Percentiles rank a stretch among this genome's conserved stretches.
Evolutionary conservation across 2,329 filamentous ascomycete genomes (phyloP).

Genomic region (Ophiognomonia clavigignenti-juglandacearum): DNA sequence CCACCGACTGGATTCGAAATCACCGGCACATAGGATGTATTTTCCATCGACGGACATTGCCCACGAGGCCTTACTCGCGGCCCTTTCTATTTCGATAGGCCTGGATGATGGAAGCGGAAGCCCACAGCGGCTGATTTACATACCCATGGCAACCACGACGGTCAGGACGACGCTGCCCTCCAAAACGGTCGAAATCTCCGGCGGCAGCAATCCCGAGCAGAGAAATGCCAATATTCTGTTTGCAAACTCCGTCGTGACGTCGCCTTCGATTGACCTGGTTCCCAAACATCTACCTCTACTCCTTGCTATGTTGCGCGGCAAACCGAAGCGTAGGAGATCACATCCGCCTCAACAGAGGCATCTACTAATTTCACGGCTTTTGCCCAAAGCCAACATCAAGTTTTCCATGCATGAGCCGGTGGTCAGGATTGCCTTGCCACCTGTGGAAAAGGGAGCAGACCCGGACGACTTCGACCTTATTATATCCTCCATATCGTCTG

Average conservation of each 20-base stretch:
- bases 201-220: slow-evolving; percentile 69
- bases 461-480: slow-evolving; percentile 89
- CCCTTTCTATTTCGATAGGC: slow-evolving; percentile 86
- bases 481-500: slow-evolving; percentile 89
- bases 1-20: slow-evolving; percentile 84
- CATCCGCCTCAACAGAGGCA: slow-evolving; percentile 44
- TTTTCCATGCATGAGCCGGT: slow-evolving; percentile 97
- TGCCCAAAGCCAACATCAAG: slow-evolving; percentile 93
- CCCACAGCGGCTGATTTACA: slow-evolving; percentile 81
- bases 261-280: slow-evolving; percentile 87
- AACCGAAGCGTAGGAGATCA: slow-evolving; percentile 36
- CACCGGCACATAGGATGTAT: slow-evolving; percentile 96
- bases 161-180: slow-evolving; percentile 91
- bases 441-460: slow-evolving; percentile 60
- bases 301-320: slow-evolving; percentile 66
- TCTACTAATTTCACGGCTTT: slow-evolving; percentile 76
- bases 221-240: slow-evolving; percentile 95
- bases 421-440: slow-evolving; percentile 79
- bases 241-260: slow-evolving; percentile 93
- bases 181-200: slow-evolving; percentile 80
- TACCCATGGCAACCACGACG: slow-evolving; percentile 95
- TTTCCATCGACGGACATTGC: slow-evolving; percentile 90
- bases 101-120: slow-evolving; percentile 85
- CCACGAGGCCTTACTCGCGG: slow-evolving; percentile 88
- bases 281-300: slow-evolving; percentile 86